Base-by-base conservation (phyloP, 2,329 filamentous ascomycete genomes). In the Scytalidium lignicola region DNA sequence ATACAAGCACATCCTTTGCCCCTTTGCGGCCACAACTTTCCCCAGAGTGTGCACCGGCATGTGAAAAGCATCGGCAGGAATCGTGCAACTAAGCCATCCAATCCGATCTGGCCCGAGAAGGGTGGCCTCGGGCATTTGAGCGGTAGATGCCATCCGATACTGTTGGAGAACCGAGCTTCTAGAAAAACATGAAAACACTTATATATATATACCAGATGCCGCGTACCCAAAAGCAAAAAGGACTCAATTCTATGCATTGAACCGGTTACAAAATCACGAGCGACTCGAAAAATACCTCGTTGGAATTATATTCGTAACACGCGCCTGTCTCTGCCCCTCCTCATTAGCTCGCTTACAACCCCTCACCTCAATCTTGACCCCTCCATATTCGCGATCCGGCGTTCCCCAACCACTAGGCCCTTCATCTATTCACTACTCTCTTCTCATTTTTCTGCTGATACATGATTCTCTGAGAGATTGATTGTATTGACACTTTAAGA, bases 41-140 rank as follows among this genome's bases (percentile, higher is more conserved):
- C 32, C 32, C 32, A n/a, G 32, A 37, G n/a, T 17, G 10, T 17
- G 8, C 13, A 20, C 48, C 49, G 48, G 49, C 59, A 61, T 58
- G 58, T 60, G 59, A 59, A 58, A 21, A n/a, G 4, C 20, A 52
- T 43, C 54, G 48, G 52, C 41, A 20, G 42, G 21, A 47, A 40
- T 44, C 47, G 45, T 45, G 9, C 41, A 41, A n/a, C 32, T 20
- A 28, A 45, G 20, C 42, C n/a, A 44, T 23, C 18, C 32, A 45
- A 28, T 20, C 40, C 44, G 32, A 41, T 50, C 55, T 51, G 54
- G 26, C 44, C 54, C 55, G 53, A 54, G 2, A 22, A 12, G 2
- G 32, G 22, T n/a, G 52, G 51, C 54, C 55, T 57, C 55, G 55
- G 55, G 46, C 51, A 19, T 46, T n/a, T 37, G 32, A 5, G 12